Evolutionary conservation across 805 yeast species (phyloP).

Genomic region (Komagataella populi): DNA sequence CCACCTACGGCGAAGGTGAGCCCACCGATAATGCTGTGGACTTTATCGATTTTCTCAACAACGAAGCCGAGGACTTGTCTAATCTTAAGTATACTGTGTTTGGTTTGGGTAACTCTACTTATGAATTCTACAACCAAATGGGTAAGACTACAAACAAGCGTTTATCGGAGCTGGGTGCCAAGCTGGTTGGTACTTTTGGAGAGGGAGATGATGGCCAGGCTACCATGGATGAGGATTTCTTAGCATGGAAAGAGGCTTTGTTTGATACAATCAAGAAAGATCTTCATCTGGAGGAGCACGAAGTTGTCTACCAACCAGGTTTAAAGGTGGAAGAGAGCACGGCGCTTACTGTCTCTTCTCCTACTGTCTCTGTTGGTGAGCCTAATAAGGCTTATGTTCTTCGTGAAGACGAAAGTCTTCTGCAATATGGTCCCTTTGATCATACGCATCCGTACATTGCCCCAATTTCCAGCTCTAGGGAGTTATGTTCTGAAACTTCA

Average conservation of each 20-base stretch:
- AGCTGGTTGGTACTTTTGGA: constrained; percentile 63
- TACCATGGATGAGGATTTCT: constrained; percentile 87
- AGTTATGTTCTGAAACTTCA: constrained; percentile 36
- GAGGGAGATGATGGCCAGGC: constrained; percentile 94
- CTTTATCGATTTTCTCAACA: constrained; percentile 58
- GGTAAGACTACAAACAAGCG: constrained; percentile 47
- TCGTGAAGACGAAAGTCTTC: constrained; percentile 13
- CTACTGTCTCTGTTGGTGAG: constrained; percentile 66
- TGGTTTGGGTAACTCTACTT: constrained; percentile 91
- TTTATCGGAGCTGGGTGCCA: constrained; percentile 54
- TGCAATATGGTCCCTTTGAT: constrained; percentile 61
- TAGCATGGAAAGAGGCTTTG: constrained; percentile 80
- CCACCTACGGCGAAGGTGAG: constrained; percentile 98
- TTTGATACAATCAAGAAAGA: constrained; percentile 52
- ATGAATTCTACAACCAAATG: constrained; percentile 81
- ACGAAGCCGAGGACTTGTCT: constrained; percentile 38
- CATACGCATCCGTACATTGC: constrained; percentile 77
- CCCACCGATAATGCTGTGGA: constrained; percentile 90
- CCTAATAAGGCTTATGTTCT: constrained; percentile 47
- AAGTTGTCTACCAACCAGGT: constrained; percentile 65
- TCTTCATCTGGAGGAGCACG: constrained; percentile 66
- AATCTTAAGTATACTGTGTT: constrained; percentile 61
- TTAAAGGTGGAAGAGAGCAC: constrained; percentile 25
- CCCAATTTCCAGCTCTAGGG: constrained; percentile 43
- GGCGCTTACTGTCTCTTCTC: constrained; percentile 14